A percentile compares a stretch with the other conserved stretches of the same genome.
Conservation (phyloP, 352 stramenopile genomes). For the Globisporangium viniferum region DNA sequence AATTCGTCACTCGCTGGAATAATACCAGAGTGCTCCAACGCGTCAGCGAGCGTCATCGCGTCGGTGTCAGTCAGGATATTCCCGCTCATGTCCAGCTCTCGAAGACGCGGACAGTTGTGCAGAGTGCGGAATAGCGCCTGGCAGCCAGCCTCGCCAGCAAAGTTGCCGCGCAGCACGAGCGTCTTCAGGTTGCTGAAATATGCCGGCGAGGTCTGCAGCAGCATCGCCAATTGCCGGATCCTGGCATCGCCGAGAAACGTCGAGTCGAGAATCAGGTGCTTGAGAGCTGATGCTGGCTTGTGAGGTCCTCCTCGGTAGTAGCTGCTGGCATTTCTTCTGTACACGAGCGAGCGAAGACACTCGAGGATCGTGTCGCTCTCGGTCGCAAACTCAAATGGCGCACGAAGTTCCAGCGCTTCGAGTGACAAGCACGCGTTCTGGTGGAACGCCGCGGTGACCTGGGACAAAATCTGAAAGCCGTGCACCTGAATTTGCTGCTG, state of each 20-base stretch:
- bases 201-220: slow-evolving; percentile 23
- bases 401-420: slow-evolving; percentile 33
- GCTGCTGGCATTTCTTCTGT: not conserved
- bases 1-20: not conserved
- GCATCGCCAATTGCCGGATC: slow-evolving; percentile 28
- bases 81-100: slow-evolving; percentile 34
- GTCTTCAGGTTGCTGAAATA: slow-evolving; percentile 34
- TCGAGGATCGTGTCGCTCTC: slow-evolving; percentile 47
- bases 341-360: slow-evolving; percentile 32
- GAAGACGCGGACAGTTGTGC: slow-evolving; percentile 20
- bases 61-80: slow-evolving; percentile 69
- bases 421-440: slow-evolving; percentile 35
- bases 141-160: slow-evolving; percentile 53
- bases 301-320: not conserved
- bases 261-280: slow-evolving; percentile 47
- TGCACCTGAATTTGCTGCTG: slow-evolving; percentile 1
- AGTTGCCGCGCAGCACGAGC: slow-evolving; percentile 57
- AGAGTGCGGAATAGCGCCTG: slow-evolving; percentile 33
- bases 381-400: slow-evolving; percentile 61
- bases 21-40: slow-evolving; percentile 24
- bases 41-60: slow-evolving; percentile 35
- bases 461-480: slow-evolving; percentile 36
- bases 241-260: slow-evolving; percentile 56
- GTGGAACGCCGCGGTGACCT: slow-evolving; percentile 35
- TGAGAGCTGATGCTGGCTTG: slow-evolving; percentile 13